Conservation (phyloP, 371 early-diverging fungal species). For the Blakeslea trispora region DNA sequence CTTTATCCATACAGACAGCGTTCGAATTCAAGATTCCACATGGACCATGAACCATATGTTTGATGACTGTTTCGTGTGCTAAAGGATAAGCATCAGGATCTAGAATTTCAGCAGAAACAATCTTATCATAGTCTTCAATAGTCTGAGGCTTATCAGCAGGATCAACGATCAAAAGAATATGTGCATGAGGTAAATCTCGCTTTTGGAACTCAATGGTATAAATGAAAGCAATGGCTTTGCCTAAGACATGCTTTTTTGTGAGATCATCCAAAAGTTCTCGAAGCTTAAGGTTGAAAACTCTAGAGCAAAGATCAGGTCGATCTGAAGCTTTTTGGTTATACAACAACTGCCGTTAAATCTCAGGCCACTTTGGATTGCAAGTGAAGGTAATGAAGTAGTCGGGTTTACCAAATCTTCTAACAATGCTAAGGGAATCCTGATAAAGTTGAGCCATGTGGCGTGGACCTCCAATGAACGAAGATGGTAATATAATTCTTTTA, state of each 20-base stretch:
- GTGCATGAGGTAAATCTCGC: slow-evolving; percentile 21
- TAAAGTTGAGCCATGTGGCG: slow-evolving; percentile 29
- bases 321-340: slow-evolving; percentile 16
- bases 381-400: slow-evolving; percentile 42
- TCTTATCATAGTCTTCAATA: not conserved
- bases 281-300: slow-evolving; percentile 29
- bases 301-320: slow-evolving; percentile 20
- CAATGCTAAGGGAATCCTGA: slow-evolving; percentile 36
- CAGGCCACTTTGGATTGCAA: slow-evolving; percentile 36
- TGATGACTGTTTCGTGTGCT: slow-evolving; percentile 28
- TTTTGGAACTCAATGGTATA: slow-evolving; percentile 34
- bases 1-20: slow-evolving; percentile 32
- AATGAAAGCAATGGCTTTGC: slow-evolving; percentile 8
- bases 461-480: slow-evolving; percentile 28
- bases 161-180: slow-evolving; percentile 6
- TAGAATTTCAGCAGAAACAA: slow-evolving; percentile 6
- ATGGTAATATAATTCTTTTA: slow-evolving; percentile 7
- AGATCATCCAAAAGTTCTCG: slow-evolving; percentile 27
- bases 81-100: slow-evolving; percentile 20
- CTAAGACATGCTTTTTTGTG: slow-evolving; percentile 22
- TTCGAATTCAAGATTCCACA: slow-evolving; percentile 22
- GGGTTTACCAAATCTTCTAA: slow-evolving; percentile 23
- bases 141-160: not conserved
- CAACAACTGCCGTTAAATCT: slow-evolving; percentile 20
- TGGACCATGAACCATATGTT: slow-evolving; percentile 40